phyloP scores from a whole-genome alignment of 2,329 filamentous ascomycete species.

The Arthrobotrys entomopaga region DNA sequence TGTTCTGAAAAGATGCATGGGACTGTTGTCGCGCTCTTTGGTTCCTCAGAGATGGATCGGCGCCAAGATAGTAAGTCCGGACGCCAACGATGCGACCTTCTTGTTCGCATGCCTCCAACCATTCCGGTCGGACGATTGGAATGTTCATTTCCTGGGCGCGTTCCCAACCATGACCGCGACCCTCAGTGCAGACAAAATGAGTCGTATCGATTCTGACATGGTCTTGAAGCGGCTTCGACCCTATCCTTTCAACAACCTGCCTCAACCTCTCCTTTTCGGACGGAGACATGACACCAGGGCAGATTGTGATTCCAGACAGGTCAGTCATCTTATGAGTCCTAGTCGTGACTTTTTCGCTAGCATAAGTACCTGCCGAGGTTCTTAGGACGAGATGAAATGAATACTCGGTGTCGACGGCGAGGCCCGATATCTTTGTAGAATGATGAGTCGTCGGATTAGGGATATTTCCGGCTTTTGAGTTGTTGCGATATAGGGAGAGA shows the following conservation, averaged over 20 bases:
- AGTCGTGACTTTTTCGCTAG: slow-evolving; percentile 83
- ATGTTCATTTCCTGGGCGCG: slow-evolving; percentile 98
- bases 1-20: slow-evolving; percentile 31
- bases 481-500: slow-evolving; percentile 91
- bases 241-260: slow-evolving; percentile 83
- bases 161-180: slow-evolving; percentile 89
- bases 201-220: slow-evolving; percentile 95
- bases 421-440: slow-evolving; percentile 94
- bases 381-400: slow-evolving; percentile 90
- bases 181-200: slow-evolving; percentile 97
- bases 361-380: slow-evolving; percentile 87
- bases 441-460: slow-evolving; percentile 86
- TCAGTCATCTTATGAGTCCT: slow-evolving; percentile 99
- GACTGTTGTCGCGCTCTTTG: slow-evolving; percentile 35
- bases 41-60: slow-evolving; percentile 65
- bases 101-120: slow-evolving; percentile 95
- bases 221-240: slow-evolving; percentile 84
- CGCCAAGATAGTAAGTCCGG: slow-evolving; percentile 94
- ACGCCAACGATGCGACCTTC: slow-evolving; percentile 93
- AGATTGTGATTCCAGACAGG: slow-evolving; percentile 92
- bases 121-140: slow-evolving; percentile 93
- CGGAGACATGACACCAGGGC: slow-evolving; percentile 81
- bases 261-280: slow-evolving; percentile 76
- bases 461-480: slow-evolving; percentile 94
- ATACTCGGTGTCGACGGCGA: slow-evolving; percentile 97